phyloP scores from a whole-genome alignment of 257 asterid species.

The Solanum sitiens region DNA sequence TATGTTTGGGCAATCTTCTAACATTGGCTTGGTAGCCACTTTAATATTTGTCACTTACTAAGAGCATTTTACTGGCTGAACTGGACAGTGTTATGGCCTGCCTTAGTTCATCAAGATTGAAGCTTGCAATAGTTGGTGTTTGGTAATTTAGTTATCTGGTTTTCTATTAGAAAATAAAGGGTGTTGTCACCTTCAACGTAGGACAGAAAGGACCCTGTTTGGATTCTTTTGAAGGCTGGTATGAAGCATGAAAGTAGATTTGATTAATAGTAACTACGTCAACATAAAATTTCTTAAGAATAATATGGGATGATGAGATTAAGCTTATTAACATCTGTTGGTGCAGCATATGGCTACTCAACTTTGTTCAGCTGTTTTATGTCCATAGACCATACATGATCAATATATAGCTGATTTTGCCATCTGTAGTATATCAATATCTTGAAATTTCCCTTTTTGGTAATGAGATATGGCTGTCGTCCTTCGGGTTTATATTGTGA shows the following conservation, averaged over 20 bases:
- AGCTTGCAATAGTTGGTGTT: neutral
- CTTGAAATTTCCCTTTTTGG: neutral
- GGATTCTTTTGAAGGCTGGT: neutral
- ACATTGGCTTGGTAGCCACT: neutral
- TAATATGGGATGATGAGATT: neutral
- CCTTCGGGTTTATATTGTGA: neutral
- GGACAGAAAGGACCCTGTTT: neutral
- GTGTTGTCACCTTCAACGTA: neutral
- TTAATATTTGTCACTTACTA: neutral
- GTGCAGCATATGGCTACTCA: neutral
- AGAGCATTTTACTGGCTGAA: neutral
- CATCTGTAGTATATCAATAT: neutral
- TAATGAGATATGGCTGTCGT: neutral
- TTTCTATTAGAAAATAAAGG: neutral
- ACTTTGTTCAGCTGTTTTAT: neutral
- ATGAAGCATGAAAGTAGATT: neutral
- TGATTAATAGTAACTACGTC: neutral
- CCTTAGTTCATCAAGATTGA: neutral
- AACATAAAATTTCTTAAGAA: neutral
- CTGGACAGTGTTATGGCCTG: neutral
- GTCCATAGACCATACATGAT: neutral
- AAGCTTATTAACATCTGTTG: neutral
- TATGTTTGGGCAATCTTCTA: neutral
- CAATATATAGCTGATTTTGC: neutral
- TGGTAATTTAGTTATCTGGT: neutral